Conservation (phyloP, 305 asterid genomes). For the Solanum chacoense region DNA sequence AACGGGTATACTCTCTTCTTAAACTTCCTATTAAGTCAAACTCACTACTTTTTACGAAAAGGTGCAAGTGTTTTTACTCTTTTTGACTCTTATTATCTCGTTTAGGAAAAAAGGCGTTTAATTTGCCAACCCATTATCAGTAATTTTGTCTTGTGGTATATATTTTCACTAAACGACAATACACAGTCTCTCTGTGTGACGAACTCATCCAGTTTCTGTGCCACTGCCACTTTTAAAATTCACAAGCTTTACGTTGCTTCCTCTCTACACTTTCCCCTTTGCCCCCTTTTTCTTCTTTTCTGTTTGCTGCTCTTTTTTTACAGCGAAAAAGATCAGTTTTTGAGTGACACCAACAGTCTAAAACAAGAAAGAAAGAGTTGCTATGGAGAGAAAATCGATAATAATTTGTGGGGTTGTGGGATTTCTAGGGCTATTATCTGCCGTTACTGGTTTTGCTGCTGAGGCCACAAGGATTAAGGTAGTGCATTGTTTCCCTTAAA, state of each 20-base stretch:
- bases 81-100: neutral
- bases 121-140: neutral
- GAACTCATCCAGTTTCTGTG: neutral
- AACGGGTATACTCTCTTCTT: neutral
- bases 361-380: conserved; percentile 4
- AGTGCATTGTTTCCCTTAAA: neutral
- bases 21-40: too few relatives aligned
- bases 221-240: neutral
- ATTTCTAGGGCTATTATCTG: conserved; percentile 65
- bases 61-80: neutral
- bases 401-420: conserved; percentile 55
- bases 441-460: conserved; percentile 81
- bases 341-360: neutral
- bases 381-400: conserved; percentile 53
- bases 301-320: neutral
- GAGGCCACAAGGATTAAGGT: conserved; percentile 86
- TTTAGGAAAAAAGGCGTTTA: neutral
- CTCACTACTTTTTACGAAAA: too few relatives aligned
- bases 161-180: neutral
- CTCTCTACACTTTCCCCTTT: neutral
- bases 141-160: neutral
- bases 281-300: neutral
- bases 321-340: neutral
- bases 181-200: neutral
- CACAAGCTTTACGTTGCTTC: conserved; percentile 1